Evolutionary conservation across 805 yeast genomes (phyloP).

Genomic region (Gaillardinia entomophila): DNA sequence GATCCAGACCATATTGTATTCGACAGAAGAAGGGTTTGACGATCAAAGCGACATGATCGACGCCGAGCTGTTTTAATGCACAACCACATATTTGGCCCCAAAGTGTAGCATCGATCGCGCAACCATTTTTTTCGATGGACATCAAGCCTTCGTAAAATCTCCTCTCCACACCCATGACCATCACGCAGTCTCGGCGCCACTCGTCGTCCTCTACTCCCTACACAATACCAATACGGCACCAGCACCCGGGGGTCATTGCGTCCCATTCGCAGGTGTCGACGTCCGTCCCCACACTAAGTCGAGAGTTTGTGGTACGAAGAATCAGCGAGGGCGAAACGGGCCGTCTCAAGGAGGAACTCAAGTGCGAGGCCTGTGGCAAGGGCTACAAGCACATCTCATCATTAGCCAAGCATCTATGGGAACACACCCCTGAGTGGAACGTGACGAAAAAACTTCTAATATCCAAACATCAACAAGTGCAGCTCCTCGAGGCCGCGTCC

Average conservation of each 20-base stretch:
- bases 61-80: constrained; percentile 12
- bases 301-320: constrained; percentile 76
- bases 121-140: not conserved
- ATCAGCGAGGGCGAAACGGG: constrained; percentile 86
- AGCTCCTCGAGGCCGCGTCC: constrained; percentile 70
- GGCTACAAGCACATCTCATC: constrained; percentile 86
- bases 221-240: constrained; percentile 21
- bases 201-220: constrained; percentile 21
- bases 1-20: constrained; percentile 70
- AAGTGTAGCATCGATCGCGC: too few relatives aligned
- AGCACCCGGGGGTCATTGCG: constrained; percentile 4
- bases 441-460: constrained; percentile 75
- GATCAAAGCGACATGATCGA: constrained; percentile 9
- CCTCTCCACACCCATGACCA: constrained; percentile 13
- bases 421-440: constrained; percentile 92
- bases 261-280: constrained; percentile 17
- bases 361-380: constrained; percentile 88
- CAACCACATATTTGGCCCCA: not conserved
- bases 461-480: constrained; percentile 86
- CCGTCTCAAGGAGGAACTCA: constrained; percentile 73
- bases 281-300: constrained; percentile 42
- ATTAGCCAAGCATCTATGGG: constrained; percentile 88
- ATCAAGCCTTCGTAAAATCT: not conserved
- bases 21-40: constrained; percentile 81
- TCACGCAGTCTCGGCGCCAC: constrained; percentile 20